Percentiles rank a stretch among this genome's conserved stretches.
phyloP scores from a whole-genome alignment of 805 yeast species.

The Myxozyma kluyveri region DNA sequence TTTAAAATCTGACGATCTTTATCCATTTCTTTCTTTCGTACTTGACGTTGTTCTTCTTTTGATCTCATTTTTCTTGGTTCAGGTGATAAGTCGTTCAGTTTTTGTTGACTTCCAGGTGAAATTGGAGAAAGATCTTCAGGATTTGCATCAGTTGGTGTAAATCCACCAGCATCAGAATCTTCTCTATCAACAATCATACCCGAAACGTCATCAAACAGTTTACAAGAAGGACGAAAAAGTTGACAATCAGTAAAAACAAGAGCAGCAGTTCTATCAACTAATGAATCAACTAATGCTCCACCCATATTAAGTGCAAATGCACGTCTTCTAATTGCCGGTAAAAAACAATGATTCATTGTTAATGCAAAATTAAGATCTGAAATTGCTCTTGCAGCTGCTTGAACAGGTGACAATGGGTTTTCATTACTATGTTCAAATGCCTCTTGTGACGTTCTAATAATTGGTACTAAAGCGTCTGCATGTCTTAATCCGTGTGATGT shows the following conservation, averaged over 20 bases:
- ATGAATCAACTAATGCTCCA: background rate
- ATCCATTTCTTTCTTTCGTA: background rate
- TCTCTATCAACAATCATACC: no score
- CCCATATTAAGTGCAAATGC: background rate
- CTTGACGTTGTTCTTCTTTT: background rate
- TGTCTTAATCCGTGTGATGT: background rate
- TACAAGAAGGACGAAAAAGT: background rate
- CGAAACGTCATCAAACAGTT: no score
- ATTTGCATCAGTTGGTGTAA: no score
- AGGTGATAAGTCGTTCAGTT: no score
- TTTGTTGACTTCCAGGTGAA: no score
- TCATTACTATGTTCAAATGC: background rate
- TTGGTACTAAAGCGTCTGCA: background rate
- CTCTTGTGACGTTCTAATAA: background rate
- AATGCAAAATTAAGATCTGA: background rate
- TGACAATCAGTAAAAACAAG: background rate
- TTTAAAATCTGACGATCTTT: background rate
- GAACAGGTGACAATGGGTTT: background rate
- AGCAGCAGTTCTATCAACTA: background rate
- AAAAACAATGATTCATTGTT: background rate
- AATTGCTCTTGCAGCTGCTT: background rate
- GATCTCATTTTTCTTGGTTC: no score
- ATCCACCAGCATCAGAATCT: no score
- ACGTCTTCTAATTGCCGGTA: background rate
- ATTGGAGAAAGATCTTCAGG: background rate